A percentile compares a stretch with the other conserved stretches of the same genome.
Evolutionary conservation across 352 stramenopile species (phyloP).

Genomic region (Elongisporangium anandrum): DNA sequence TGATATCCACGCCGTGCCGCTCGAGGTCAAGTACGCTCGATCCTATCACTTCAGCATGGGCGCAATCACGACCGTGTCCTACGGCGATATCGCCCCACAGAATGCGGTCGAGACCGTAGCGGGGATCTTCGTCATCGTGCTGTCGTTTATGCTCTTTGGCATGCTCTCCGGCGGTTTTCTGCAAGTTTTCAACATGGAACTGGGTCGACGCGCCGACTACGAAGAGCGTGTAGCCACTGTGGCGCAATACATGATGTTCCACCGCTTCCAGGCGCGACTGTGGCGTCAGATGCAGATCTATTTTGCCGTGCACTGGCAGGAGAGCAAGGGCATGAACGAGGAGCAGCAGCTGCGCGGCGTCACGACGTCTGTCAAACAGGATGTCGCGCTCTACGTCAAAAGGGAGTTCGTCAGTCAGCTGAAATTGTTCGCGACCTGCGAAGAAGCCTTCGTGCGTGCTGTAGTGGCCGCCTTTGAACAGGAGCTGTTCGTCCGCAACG

Average conservation of each 20-base stretch:
- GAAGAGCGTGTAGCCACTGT: constrained; percentile 57
- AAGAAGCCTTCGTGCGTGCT: constrained; percentile 52
- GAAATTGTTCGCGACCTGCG: constrained; percentile 49
- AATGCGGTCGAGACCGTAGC: constrained; percentile 56
- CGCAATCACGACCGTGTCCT: constrained; percentile 70
- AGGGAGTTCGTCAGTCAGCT: constrained; percentile 58
- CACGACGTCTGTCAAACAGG: constrained; percentile 41
- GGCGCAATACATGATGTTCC: constrained; percentile 60
- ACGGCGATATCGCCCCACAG: constrained; percentile 62
- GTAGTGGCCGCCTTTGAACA: constrained; percentile 59
- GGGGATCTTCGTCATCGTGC: constrained; percentile 56
- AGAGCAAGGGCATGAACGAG: constrained; percentile 64
- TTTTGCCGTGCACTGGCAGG: constrained; percentile 60
- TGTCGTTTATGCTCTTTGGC: constrained; percentile 64
- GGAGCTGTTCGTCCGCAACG: constrained; percentile 70
- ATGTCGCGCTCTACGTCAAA: constrained; percentile 62
- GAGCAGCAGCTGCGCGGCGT: constrained; percentile 47
- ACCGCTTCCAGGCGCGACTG: constrained; percentile 43
- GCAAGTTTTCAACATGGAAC: constrained; percentile 64
- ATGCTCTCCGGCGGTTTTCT: constrained; percentile 72
- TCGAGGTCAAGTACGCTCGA: constrained; percentile 39
- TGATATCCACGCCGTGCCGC: constrained; percentile 29
- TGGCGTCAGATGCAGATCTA: constrained; percentile 77
- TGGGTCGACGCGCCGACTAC: constrained; percentile 56
- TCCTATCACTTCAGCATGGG: constrained; percentile 69